Evolutionary conservation across 192 early-diverging fungal species (phyloP).

Genomic region (Mortierella claussenii): DNA sequence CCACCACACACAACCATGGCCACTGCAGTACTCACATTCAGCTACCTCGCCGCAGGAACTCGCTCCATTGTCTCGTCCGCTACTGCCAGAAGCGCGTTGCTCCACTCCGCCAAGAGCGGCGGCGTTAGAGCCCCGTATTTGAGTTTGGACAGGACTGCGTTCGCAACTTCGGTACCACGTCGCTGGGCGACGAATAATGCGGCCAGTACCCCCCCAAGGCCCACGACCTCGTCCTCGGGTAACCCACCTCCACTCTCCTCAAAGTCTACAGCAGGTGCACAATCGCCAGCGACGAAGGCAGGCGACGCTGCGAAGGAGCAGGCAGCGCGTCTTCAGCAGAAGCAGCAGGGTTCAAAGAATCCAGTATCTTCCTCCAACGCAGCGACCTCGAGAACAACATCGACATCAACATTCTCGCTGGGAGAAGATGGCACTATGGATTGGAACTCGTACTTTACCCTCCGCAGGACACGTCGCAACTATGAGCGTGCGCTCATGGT

Average conservation of each 20-base stretch:
- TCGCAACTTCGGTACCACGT: no score
- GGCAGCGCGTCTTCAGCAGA: not conserved
- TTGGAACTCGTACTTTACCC: conserved; percentile 73
- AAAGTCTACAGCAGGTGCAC: not conserved
- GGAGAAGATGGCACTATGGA: conserved; percentile 15
- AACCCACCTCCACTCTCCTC: not conserved
- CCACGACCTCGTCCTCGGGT: conserved; percentile 1
- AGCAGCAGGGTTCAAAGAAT: not conserved
- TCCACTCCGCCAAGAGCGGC: no score
- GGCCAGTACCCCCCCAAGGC: no score
- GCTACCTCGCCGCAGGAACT: no score
- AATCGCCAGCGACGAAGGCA: not conserved
- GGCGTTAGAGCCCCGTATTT: no score
- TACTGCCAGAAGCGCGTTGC: no score
- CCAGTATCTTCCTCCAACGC: not conserved
- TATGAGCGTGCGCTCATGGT: conserved; percentile 69
- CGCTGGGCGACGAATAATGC: no score
- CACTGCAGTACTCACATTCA: no score
- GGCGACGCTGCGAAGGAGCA: conserved; percentile 3
- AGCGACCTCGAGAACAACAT: not conserved
- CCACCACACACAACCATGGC: no score
- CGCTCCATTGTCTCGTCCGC: no score
- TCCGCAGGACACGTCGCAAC: conserved; percentile 69
- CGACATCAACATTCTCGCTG: not conserved
- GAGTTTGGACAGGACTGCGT: no score